Base-by-base conservation (phyloP, 1,139 yeast genomes). In the Blastobotrys serpentis region DNA sequence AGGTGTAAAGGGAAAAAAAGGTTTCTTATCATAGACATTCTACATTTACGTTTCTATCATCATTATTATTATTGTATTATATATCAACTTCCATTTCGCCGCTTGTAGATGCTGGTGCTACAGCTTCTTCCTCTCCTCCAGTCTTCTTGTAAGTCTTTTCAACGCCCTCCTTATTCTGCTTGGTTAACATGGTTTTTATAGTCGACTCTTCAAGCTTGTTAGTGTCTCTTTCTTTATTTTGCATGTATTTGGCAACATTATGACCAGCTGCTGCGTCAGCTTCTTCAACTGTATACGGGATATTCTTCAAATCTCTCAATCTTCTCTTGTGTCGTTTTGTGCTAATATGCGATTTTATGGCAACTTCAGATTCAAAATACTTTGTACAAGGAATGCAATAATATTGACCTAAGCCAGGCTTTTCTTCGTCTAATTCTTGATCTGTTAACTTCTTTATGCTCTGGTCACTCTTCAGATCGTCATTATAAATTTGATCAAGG, bases 351-450 rank as follows among this genome's bases (percentile, higher is more conserved):
- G 83, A 76, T 56, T 80, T 81, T 53, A 86, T 74, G 11, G 95
- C 86, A 38, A 70, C 66, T 48, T 85, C 90, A 52, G 83, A 83
- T 64, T 90, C 97, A 63, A 81, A 88, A 67, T 92, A 88, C 67
- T 84, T 86, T 47, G 95, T 95, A 74, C 98, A 92, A 57, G 89
- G 95, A 50, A 92, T 77, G 69, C 98, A 92, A 68, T 88, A 92
- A 68, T 81, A 85, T 69, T 92, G 98, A 14, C 97, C 98, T 58
- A 92, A 71, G 2, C 98, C 98, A 0, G 97, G 92, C 64, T 84
- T 84, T 44, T 81, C 81, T 70, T 90, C 98, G 67, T 92, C 97
- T 50, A 86, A 68, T 10, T 88, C 86, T 69, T 90, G 98, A 64
- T 86, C 80, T 64, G 85, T 78, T 52, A 90, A 73, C 45, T 75